Evolutionary conservation across 2,329 filamentous ascomycete species (phyloP).

Genomic region (Stagonosporopsis rhizophila): DNA sequence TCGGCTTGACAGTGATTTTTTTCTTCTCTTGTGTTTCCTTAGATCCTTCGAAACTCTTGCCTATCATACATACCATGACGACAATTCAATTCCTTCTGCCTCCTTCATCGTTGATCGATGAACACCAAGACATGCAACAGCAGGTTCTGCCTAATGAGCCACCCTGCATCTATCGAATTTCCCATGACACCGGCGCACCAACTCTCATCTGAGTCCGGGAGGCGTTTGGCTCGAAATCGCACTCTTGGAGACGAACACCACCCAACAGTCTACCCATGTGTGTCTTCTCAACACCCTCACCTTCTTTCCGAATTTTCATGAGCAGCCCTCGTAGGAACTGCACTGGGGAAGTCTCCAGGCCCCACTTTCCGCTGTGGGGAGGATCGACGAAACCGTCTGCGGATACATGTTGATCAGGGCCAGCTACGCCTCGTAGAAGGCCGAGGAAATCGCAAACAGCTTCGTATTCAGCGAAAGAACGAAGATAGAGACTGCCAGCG

Average conservation of each 20-base stretch:
- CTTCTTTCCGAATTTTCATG: constrained; percentile 41
- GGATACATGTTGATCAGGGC: constrained; percentile 34
- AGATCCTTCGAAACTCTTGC: background rate
- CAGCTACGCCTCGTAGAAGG: constrained; percentile 46
- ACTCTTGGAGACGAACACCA: constrained; percentile 45
- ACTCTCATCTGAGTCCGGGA: background rate
- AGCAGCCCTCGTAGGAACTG: constrained; percentile 51
- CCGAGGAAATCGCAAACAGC: constrained; percentile 61
- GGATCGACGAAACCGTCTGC: constrained; percentile 48
- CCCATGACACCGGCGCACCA: background rate
- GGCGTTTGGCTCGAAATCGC: constrained; percentile 34
- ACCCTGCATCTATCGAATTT: background rate
- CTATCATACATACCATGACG: background rate
- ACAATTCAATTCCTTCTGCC: background rate
- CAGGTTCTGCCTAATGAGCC: background rate
- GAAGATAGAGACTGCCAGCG: constrained; percentile 71
- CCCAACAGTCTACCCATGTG: constrained; percentile 54
- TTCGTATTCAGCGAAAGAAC: constrained; percentile 61
- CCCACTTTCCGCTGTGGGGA: constrained; percentile 34
- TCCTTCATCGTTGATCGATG: background rate
- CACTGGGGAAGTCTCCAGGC: constrained; percentile 52
- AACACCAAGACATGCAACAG: background rate
- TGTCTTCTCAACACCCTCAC: constrained; percentile 51
- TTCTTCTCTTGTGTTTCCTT: background rate
- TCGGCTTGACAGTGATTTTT: background rate